These are phyloP conservation scores for Thamnidium elegans DNA, from an alignment of 192 early-diverging fungal species.

Conservation along the genomic window DNA sequence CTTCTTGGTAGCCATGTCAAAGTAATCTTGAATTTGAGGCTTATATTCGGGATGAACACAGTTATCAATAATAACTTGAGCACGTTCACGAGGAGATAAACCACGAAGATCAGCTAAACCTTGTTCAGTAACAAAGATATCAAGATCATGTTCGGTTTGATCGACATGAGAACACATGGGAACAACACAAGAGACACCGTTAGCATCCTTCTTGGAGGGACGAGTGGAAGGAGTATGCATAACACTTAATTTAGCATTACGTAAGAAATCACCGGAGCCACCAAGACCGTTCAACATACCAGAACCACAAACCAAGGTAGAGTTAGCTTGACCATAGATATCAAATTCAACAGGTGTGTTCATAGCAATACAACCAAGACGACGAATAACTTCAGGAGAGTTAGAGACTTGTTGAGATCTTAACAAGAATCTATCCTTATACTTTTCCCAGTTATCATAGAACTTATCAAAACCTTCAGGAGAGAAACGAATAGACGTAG, in stretches of 20 bases:
- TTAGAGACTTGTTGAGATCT: constrained; percentile 44
- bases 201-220: constrained; percentile 38
- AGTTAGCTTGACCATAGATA: constrained; percentile 45
- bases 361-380: constrained; percentile 44
- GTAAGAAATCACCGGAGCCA: constrained; percentile 40
- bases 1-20: constrained; percentile 36
- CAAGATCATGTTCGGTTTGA: constrained; percentile 45
- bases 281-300: constrained; percentile 45
- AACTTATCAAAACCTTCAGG: constrained; percentile 40
- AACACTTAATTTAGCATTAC: constrained; percentile 41
- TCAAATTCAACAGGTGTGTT: constrained; percentile 47
- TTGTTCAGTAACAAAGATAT: constrained; percentile 43
- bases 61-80: constrained; percentile 43
- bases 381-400: constrained; percentile 43
- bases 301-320: constrained; percentile 38
- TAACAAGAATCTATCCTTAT: constrained; percentile 38
- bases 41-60: constrained; percentile 44
- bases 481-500: constrained; percentile 43
- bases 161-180: constrained; percentile 42
- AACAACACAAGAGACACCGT: constrained; percentile 40
- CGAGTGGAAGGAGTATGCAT: constrained; percentile 44
- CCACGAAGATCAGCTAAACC: constrained; percentile 44
- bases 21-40: constrained; percentile 37
- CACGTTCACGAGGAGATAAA: constrained; percentile 39
- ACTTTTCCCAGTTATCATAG: constrained; percentile 39